Evolutionary conservation across 148 eudicot genomes (phyloP).

Genomic region (Diospyros kaki): DNA sequence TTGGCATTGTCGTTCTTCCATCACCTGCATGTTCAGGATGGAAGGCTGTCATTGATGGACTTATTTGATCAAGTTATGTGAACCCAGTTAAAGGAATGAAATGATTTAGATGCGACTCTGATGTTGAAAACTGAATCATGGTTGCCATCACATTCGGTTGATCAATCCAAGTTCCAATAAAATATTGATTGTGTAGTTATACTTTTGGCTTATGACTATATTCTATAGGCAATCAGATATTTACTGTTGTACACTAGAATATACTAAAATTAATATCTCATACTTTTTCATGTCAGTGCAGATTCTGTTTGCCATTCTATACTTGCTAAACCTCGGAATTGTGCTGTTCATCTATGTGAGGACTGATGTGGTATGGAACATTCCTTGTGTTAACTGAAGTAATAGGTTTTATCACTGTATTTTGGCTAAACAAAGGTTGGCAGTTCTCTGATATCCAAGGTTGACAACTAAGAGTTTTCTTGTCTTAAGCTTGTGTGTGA

Average conservation of each 20-base stretch:
- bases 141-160: background rate
- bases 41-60: background rate
- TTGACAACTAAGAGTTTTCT: background rate
- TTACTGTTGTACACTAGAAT: too few species aligned
- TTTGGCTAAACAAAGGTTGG: too few species aligned
- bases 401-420: background rate
- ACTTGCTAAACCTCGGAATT: slow-evolving; percentile 79
- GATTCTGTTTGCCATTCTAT: slow-evolving; percentile 77
- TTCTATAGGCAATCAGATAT: background rate
- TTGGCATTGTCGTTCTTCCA: too few species aligned
- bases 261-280: background rate
- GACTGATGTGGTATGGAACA: slow-evolving; percentile 70
- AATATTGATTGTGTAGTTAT: background rate
- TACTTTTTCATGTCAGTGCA: slow-evolving; percentile 36
- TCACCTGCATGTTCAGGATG: too few species aligned
- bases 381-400: slow-evolving; percentile 6
- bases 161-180: background rate
- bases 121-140: background rate
- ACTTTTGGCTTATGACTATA: background rate
- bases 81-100: background rate
- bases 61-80: slow-evolving; percentile 5
- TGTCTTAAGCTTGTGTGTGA: background rate
- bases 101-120: background rate
- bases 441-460: too few species aligned
- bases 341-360: slow-evolving; percentile 74